Percentiles rank a stretch among this genome's conserved stretches.
These are phyloP conservation scores for Penicillium roqueforti DNA, from an alignment of 495 filamentous ascomycete species.

Conservation along the genomic window DNA sequence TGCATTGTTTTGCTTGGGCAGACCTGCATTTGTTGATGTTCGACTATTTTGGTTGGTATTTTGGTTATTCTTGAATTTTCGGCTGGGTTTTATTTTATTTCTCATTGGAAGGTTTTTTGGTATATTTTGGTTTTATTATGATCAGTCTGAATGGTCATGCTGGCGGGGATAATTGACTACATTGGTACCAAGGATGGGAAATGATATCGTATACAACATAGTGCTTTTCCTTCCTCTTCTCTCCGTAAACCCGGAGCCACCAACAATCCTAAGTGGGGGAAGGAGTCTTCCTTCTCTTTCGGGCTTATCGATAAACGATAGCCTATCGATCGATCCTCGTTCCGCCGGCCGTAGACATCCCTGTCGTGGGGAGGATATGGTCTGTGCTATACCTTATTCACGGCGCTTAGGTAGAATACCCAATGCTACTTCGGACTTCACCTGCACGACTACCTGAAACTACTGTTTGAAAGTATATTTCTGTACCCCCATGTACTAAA, in stretches of 20 bases:
- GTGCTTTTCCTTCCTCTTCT: neutral
- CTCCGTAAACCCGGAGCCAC: neutral
- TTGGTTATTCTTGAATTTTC: conserved; percentile 1
- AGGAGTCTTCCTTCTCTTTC: no score
- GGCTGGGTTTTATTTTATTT: conserved; percentile 4
- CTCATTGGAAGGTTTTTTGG: neutral
- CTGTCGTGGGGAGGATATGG: conserved; percentile 15
- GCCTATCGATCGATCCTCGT: conserved; percentile 22
- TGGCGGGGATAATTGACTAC: neutral
- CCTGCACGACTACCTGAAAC: neutral
- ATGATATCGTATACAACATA: neutral
- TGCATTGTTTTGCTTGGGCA: conserved; percentile 47
- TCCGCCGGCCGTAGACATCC: conserved; percentile 11
- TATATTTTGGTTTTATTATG: neutral
- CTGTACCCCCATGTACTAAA: neutral
- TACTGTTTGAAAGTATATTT: neutral
- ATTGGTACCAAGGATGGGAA: neutral
- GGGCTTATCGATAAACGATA: conserved; percentile 29
- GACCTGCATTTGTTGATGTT: conserved; percentile 34
- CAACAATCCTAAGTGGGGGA: neutral
- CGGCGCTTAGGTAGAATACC: conserved; percentile 1
- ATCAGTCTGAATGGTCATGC: neutral
- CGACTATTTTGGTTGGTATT: conserved; percentile 1
- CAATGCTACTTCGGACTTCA: neutral
- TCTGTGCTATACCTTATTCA: conserved; percentile 9